Percentiles rank a stretch among this genome's conserved stretches.
Conservation (phyloP, 2,329 filamentous ascomycete species). For the Keithomyces neogunnii region DNA sequence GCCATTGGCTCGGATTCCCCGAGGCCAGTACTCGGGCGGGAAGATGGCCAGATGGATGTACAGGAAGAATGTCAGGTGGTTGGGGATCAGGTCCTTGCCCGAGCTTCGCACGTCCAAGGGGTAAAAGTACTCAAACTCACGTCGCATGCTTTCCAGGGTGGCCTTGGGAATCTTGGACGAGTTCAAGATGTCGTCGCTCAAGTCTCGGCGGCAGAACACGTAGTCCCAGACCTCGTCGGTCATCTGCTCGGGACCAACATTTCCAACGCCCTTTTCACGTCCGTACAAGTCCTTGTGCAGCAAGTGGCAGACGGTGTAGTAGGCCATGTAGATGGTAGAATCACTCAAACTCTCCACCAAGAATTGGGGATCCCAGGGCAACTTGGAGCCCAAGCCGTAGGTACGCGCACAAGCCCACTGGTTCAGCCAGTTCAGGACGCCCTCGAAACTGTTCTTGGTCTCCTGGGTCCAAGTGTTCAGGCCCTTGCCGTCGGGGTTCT, state of each 20-base stretch:
- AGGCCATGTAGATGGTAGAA: constrained; percentile 85
- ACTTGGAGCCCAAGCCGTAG: constrained; percentile 85
- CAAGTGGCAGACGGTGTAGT: constrained; percentile 59
- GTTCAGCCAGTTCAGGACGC: constrained; percentile 84
- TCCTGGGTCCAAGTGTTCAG: constrained; percentile 76
- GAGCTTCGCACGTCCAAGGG: constrained; percentile 81
- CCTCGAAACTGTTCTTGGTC: constrained; percentile 72
- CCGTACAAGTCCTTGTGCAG: constrained; percentile 86
- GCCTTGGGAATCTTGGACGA: constrained; percentile 65
- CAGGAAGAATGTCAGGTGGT: constrained; percentile 92
- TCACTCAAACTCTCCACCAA: constrained; percentile 89
- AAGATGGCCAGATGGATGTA: constrained; percentile 92
- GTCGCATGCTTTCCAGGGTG: constrained; percentile 69
- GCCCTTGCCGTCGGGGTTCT: constrained; percentile 54
- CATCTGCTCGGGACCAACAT: constrained; percentile 77
- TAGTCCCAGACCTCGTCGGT: constrained; percentile 96
- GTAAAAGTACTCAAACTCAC: constrained; percentile 97
- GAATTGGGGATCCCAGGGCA: constrained; percentile 88
- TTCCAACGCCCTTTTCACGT: constrained; percentile 56
- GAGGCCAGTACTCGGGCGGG: constrained; percentile 80
- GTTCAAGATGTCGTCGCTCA: constrained; percentile 54
- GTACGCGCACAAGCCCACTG: constrained; percentile 92
- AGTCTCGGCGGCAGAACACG: constrained; percentile 70
- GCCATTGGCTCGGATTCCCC: constrained; percentile 78
- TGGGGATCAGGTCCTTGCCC: constrained; percentile 88